Evolutionary conservation across 2,329 filamentous ascomycete genomes (phyloP), one percentile per base, ranked within the genome.

Genomic region (Cercospora zeina): DNA sequence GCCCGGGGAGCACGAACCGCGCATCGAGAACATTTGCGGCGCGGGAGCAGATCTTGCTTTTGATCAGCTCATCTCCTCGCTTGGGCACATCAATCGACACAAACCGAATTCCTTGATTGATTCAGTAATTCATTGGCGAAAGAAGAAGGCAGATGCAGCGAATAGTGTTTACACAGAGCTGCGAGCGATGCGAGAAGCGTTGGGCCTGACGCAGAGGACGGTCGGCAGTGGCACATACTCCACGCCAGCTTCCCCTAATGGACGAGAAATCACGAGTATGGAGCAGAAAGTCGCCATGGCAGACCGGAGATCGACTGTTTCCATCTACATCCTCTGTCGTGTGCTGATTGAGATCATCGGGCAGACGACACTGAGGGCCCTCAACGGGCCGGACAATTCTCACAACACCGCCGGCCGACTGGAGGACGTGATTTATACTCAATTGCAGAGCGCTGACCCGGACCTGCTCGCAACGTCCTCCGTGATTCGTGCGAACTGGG

Each of bases 41-140:
- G 89, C 89, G 42, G 92, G 93, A 14, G 89, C 90, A 42, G 95
- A 99, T 74, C 84, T 88, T 1, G 87, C 86, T 10, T 99, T 99
- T 73, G 95, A 99, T 76, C 93, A 97, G 77, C 85, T 96, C 70
- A 96, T 99, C 67, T 87, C 88, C 30, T 95, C 96, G 14, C 82
- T 99, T 39, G 95, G 95, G 3, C 93, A 97, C 74, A 96, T 99
- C 72, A 91, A 93, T 58, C 90, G 91, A 62, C 89, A 93, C 68
- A 96, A 96, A 73, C 96, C 96, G 4, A 97, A 96, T 74, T 90
- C 92, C 4, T 79, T 99, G 56, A 97, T 99, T 71, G 95, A 99
- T 76, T 93, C 91, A 19, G 92, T 99, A 75, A 99, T 99, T 91
- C 84, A 96, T 33, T 99, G 95, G 95, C 87, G 95, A 60, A 97